These are phyloP conservation scores for Fraxinus anomala DNA, from an alignment of 257 asterid genomes.

Conservation along the genomic window DNA sequence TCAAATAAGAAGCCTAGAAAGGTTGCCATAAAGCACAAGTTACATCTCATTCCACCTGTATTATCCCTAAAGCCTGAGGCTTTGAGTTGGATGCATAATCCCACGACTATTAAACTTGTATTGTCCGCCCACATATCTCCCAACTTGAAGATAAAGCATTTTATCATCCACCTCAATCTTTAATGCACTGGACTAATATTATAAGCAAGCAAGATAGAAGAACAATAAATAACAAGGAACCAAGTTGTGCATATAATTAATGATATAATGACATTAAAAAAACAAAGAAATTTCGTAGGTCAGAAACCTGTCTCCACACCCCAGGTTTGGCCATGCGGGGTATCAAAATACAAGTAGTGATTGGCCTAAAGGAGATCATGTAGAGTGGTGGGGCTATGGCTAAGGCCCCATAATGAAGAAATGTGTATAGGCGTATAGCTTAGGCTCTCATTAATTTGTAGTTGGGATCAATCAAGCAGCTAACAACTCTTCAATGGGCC, in stretches of 20 bases:
- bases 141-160: not conserved
- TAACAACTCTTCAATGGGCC: conserved; percentile 35
- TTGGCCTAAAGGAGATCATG: conserved; percentile 31
- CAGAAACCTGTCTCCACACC: conserved; percentile 37
- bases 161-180: conserved; percentile 5
- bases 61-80: not conserved
- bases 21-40: not conserved
- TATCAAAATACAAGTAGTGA: conserved; percentile 29
- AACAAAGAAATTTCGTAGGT: conserved; percentile 28
- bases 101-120: not conserved
- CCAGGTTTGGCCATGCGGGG: conserved; percentile 32
- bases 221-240: conserved; percentile 21
- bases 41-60: not conserved
- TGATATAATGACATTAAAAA: conserved; percentile 31
- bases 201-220: conserved; percentile 18
- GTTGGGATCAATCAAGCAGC: conserved; percentile 48
- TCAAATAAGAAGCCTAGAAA: not conserved
- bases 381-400: conserved; percentile 27
- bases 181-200: conserved; percentile 13
- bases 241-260: conserved; percentile 31
- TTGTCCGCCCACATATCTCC: not conserved
- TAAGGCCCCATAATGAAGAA: conserved; percentile 19
- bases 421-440: conserved; percentile 16
- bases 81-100: not conserved
- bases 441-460: conserved; percentile 35